These are phyloP conservation scores for Coemansia sp. DNA, from an alignment of 192 early-diverging fungal species.

Conservation along the genomic window DNA sequence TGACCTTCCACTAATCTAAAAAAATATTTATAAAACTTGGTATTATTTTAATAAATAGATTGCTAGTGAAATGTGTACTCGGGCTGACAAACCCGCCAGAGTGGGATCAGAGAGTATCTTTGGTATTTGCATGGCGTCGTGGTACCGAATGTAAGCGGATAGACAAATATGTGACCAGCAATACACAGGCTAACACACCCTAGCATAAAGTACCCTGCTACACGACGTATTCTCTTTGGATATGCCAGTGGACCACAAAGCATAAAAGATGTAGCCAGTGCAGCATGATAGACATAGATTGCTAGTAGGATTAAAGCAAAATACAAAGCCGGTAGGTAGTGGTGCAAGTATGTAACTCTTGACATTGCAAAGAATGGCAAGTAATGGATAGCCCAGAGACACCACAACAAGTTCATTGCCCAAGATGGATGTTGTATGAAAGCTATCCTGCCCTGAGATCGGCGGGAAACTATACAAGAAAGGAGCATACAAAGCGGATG, in stretches of 20 bases:
- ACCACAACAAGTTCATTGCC: constrained; percentile 25
- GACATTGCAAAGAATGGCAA: constrained; percentile 69
- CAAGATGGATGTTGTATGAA: background rate
- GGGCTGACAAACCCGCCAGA: constrained; percentile 15
- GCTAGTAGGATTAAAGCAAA: constrained; percentile 64
- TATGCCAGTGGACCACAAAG: background rate
- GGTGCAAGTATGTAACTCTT: constrained; percentile 73
- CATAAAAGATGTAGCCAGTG: background rate
- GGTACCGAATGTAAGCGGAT: constrained; percentile 34
- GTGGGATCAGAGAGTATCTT: constrained; percentile 7
- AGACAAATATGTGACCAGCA: constrained; percentile 7
- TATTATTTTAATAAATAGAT: constrained; percentile 7
- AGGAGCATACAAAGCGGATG: constrained; percentile 20
- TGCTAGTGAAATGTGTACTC: constrained; percentile 12
- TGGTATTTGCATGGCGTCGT: constrained; percentile 12
- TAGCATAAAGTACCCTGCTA: background rate
- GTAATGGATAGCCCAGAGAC: constrained; percentile 68
- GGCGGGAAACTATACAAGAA: constrained; percentile 2
- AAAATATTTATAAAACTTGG: background rate
- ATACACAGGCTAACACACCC: background rate
- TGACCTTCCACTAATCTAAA: constrained; percentile 23
- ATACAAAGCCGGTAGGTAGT: constrained; percentile 73
- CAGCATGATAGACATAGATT: constrained; percentile 14
- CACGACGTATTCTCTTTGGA: background rate
- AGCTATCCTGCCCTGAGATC: constrained; percentile 15